These are phyloP conservation scores for Platanthera zijinensis DNA, from an alignment of 106 monocot genomes.

Conservation along the genomic window DNA sequence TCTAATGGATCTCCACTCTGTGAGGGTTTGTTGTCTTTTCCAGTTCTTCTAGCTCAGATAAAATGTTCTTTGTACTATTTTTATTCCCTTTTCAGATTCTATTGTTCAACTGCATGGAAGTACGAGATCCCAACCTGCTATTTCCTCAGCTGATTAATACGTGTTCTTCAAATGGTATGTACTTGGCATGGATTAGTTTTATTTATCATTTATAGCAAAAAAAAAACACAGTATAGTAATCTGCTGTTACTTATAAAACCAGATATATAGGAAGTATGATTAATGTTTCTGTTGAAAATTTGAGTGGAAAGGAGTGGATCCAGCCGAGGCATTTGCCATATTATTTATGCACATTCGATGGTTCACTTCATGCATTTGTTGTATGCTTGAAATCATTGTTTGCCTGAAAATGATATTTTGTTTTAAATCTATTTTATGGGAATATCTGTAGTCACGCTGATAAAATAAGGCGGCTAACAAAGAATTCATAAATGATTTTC, in stretches of 20 bases:
- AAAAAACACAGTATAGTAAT: not conserved
- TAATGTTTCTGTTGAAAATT: conserved; percentile 1
- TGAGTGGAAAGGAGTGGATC: not conserved
- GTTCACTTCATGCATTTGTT: no score
- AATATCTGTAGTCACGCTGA: not conserved
- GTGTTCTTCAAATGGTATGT: conserved; percentile 54
- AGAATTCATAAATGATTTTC: not conserved
- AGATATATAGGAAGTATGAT: not conserved
- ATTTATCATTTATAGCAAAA: not conserved
- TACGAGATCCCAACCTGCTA: conserved; percentile 68
- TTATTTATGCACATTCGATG: no score
- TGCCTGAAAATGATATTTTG: not conserved
- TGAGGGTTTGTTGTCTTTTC: not conserved
- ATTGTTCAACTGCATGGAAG: conserved; percentile 93
- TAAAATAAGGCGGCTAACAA: not conserved
- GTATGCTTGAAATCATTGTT: not conserved
- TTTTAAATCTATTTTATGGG: not conserved
- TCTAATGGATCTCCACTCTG: not conserved
- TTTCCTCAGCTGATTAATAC: conserved; percentile 55
- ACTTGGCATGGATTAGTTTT: not conserved
- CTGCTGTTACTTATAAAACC: not conserved
- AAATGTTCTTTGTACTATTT: conserved; percentile 6
- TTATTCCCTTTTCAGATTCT: conserved; percentile 47
- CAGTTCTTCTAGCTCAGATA: not conserved
- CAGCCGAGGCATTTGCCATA: not conserved